Evolutionary conservation across 768 basidiomycete genomes (phyloP).

Genomic region (Xerocomus spinulosus): DNA sequence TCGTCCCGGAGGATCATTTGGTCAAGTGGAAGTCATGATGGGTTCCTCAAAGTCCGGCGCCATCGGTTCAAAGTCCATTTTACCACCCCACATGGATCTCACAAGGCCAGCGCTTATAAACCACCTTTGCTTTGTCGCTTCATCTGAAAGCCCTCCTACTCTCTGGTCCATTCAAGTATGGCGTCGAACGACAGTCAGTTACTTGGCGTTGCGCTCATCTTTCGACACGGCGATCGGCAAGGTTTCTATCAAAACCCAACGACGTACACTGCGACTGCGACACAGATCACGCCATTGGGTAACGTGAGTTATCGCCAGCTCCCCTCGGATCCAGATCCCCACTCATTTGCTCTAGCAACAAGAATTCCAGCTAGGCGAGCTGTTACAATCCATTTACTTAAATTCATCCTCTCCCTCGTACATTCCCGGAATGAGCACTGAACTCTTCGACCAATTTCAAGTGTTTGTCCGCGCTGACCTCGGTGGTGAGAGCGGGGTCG

Average conservation of each 20-base stretch:
- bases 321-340: not conserved
- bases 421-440: slow-evolving; percentile 39
- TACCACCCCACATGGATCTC: not conserved
- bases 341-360: slow-evolving; percentile 38
- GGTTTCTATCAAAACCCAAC: slow-evolving; percentile 64
- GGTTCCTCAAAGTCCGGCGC: not conserved
- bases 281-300: slow-evolving; percentile 64
- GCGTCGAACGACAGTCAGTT: slow-evolving; percentile 28
- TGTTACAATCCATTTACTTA: slow-evolving; percentile 51
- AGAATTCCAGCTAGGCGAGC: slow-evolving; percentile 52
- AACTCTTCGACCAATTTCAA: slow-evolving; percentile 35
- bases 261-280: slow-evolving; percentile 52
- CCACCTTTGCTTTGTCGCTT: not conserved
- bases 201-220: slow-evolving; percentile 53
- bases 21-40: not conserved
- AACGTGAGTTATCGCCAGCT: slow-evolving; percentile 40
- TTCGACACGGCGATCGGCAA: slow-evolving; percentile 57
- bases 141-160: not conserved
- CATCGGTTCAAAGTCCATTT: not conserved
- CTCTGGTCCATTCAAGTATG: slow-evolving; percentile 8
- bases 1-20: not conserved
- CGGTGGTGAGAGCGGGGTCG: slow-evolving; percentile 65
- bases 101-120: not conserved
- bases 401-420: slow-evolving; percentile 48
- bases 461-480: slow-evolving; percentile 58